Evolutionary conservation across 2,329 filamentous ascomycete genomes (phyloP), one percentile per base, ranked within the genome.

Genomic region (Talaromyces pinophilus): DNA sequence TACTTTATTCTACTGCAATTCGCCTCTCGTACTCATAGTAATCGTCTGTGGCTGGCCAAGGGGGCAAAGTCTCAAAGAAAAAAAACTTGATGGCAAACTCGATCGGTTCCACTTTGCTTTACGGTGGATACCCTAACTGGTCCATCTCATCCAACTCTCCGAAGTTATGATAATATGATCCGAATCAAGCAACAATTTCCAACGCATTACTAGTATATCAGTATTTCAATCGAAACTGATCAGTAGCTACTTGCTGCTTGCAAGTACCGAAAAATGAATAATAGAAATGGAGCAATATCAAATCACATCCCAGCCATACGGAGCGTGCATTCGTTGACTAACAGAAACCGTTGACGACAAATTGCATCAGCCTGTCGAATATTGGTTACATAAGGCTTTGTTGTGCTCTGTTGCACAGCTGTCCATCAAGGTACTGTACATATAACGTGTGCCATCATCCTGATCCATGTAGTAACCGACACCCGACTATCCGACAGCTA

Each of bases 291-390:
- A 15, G 54, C 33, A 38, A 57, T 40, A 38, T 38, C 54, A 57
- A 57, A 22, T 22, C 54, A 57, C 6, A 22, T 13, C 19, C 28
- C 11, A 5, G 60, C 28, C 4, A 17, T n/a, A 25, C 13, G 3
- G 48, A 28, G 48, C 22, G 44, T 42, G 30, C 60, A 62, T 40
- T 62, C 57, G 46, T 46, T 67, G 66, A 67, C 66, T 67, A 67
- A 67, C 64, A 30, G 50, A 64, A 67, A 67, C 48, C 22, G 17
- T 57, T 59, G 62, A 35, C 62, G 54, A 48, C 62, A 64, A 63
- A 59, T 64, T 48, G 62, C 62, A 59, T 59, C 62, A 42, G 30
- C 28, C n/a, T 38, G 30, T 57, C 13, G n/a, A 57, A 35, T 38
- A 57, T 35, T 35, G 28, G 28, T 35, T 55, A 55, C 52, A 19